Evolutionary conservation across 1,284 basidiomycete genomes (phyloP), one percentile per base, ranked within the genome.

Genomic region (Pascua sp.): DNA sequence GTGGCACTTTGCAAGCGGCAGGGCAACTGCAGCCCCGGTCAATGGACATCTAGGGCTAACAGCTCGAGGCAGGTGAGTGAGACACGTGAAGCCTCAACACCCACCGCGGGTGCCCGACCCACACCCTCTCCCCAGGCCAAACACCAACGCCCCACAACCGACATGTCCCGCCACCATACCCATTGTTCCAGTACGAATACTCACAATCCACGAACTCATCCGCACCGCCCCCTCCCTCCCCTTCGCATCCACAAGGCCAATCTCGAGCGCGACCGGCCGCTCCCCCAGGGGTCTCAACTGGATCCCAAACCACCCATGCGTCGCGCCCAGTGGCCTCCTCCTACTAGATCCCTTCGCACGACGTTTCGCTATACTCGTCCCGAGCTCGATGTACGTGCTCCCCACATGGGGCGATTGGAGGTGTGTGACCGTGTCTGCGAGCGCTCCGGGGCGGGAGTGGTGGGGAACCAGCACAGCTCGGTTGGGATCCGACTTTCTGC

Each of bases 151-250:
- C 24, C 24, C 24, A 32, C 24, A 3, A 32, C 24, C 24, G 7
- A 32, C 4, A 32, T 3, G 24, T 32, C 3, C 39, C 1, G 24
- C 4, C 15, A 11, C 8, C 36, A 48, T 13, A n/a, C n/a, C n/a
- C n/a, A n/a, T n/a, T n/a, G n/a, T n/a, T n/a, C n/a, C n/a, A n/a
- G n/a, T n/a, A n/a, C 32, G 2, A 2, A 43, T 2, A 71, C 72
- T 72, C 69, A 89, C 89, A 85, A 91, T 88, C 67, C 90, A 91
- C 11, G 87, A 91, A 36, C 89, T 90, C 58, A 85, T 81, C 24
- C 89, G 80, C 18, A 91, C 70, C 42, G 83, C 72, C 0, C 88
- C 90, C 58, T 79, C 78, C 60, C 81, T 78, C 7, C 85, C 85
- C 8, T 72, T 70, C 49, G 79, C 78, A 77, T 92, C 89, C 41